Base-by-base conservation (phyloP, 768 basidiomycete genomes). In the Termitomyces sp. region DNA sequence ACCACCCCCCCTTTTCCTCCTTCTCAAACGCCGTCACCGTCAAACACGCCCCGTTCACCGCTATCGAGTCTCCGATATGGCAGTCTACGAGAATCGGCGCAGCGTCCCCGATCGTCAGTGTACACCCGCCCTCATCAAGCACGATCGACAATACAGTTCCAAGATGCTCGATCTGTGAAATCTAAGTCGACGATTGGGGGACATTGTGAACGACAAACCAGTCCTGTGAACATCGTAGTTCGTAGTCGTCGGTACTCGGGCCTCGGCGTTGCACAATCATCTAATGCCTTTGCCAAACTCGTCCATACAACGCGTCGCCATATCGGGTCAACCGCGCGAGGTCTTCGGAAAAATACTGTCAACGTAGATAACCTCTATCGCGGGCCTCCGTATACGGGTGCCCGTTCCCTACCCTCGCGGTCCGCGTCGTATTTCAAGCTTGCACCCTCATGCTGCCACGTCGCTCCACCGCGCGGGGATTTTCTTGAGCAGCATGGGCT, bases 31-130 rank as follows among this genome's bases (percentile, higher is more conserved):
- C 86, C 2, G 89, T 95, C 48, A 96, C 96, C 0, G 97, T 98
- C 70, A 99, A 72, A 71, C 97, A 98, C 48, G 82, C 83, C 18
- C 93, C 91, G 63, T 92, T 91, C 65, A 94, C 89, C 45, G 91
- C 90, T 58, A 96, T 98, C 28, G 94, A 96, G 78, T 98, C 97
- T 2, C 97, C 97, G 56, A 95, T 80, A 64, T 89, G 85, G 76
- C 95, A 98, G 72, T 99, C 97, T 5, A 71, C 85, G 3, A 99
- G 80, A 68, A 99, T 89, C 5, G 84, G 78, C 0, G 79, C 84
- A 3, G 90, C 81, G 62, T 92, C 75, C 18, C 82, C 76, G 72
- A 99, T 88, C 11, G 85, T 89, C 52, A 98, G 79, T 3, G 89
- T 89, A 75, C 93, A 97, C 7, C 96, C 95, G 15, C 86, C 86